Conservation (phyloP, 768 basidiomycete species). For the Tephrocybe sp. region DNA sequence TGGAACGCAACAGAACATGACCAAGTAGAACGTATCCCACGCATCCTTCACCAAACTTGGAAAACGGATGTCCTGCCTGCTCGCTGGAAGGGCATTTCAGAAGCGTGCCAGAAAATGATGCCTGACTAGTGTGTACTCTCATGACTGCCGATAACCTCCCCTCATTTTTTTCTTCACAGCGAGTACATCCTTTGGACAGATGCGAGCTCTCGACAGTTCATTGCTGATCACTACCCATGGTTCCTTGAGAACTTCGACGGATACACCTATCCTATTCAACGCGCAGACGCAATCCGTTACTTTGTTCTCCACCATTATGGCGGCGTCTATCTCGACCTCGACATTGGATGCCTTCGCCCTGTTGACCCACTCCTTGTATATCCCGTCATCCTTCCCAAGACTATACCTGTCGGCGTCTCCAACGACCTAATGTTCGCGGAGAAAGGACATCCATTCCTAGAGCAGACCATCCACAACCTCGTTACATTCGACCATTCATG, state of each 20-base stretch:
- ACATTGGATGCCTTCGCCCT: constrained; percentile 87
- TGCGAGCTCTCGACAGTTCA: constrained; percentile 83
- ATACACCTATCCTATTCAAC: constrained; percentile 90
- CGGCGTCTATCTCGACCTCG: constrained; percentile 94
- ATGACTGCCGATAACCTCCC: constrained; percentile 11
- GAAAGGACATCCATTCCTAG: constrained; percentile 83
- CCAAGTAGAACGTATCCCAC: constrained; percentile 74
- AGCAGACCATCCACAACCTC: constrained; percentile 90
- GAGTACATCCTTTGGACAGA: constrained; percentile 99
- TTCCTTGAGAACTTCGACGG: constrained; percentile 92
- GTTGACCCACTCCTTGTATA: constrained; percentile 84
- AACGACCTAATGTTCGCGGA: constrained; percentile 96
- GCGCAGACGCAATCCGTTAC: constrained; percentile 97
- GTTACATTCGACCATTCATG: constrained; percentile 90
- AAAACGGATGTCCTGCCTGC: constrained; percentile 83
- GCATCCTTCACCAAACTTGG: constrained; percentile 98
- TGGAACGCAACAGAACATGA: constrained; percentile 64
- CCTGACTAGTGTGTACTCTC: constrained; percentile 81
- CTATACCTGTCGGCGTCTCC: constrained; percentile 94
- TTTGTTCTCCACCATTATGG: constrained; percentile 96
- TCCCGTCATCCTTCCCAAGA: constrained; percentile 89
- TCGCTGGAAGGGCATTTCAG: constrained; percentile 77
- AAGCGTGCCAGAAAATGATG: constrained; percentile 88
- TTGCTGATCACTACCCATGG: constrained; percentile 84
- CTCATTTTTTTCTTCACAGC: constrained; percentile 39